These are phyloP conservation scores for Venturiaceae sp. DNA, from an alignment of 2,329 filamentous ascomycete genomes.

Conservation along the genomic window DNA sequence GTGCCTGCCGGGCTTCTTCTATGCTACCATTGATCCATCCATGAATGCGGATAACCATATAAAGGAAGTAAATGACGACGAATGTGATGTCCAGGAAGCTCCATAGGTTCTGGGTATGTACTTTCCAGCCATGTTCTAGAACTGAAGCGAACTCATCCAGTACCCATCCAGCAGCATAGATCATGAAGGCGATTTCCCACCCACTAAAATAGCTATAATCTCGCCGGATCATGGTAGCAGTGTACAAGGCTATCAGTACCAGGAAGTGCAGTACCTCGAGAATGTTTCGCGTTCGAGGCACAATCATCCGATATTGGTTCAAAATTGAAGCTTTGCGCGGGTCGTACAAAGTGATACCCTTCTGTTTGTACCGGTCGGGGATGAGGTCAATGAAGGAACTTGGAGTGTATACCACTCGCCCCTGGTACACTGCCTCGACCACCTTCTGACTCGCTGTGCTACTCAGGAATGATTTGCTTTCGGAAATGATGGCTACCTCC, in stretches of 20 bases:
- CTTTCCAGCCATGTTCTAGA: slow-evolving; percentile 65
- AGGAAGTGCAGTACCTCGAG: slow-evolving; percentile 68
- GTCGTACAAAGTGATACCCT: slow-evolving; percentile 72
- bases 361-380: slow-evolving; percentile 76
- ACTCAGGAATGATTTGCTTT: slow-evolving; percentile 69
- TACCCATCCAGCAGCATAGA: slow-evolving; percentile 72
- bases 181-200: slow-evolving; percentile 56
- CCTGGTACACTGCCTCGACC: slow-evolving; percentile 72
- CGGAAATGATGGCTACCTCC: slow-evolving; percentile 73
- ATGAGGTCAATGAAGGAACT: slow-evolving; percentile 75
- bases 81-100: slow-evolving; percentile 78
- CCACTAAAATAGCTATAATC: slow-evolving; percentile 46
- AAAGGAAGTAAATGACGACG: slow-evolving; percentile 58
- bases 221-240: slow-evolving; percentile 61
- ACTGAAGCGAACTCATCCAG: slow-evolving; percentile 70
- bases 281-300: slow-evolving; percentile 66
- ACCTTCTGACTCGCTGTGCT: slow-evolving; percentile 74
- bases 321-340: slow-evolving; percentile 64
- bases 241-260: slow-evolving; percentile 57
- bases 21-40: slow-evolving; percentile 44
- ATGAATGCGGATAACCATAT: slow-evolving; percentile 58
- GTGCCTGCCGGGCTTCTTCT: slow-evolving; percentile 52
- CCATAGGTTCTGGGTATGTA: slow-evolving; percentile 84
- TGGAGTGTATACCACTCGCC: slow-evolving; percentile 72
- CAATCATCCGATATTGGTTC: slow-evolving; percentile 78